These are phyloP conservation scores for Nitzschia sp. DNA, from an alignment of 108 stramenopile genomes.

Conservation along the genomic window DNA sequence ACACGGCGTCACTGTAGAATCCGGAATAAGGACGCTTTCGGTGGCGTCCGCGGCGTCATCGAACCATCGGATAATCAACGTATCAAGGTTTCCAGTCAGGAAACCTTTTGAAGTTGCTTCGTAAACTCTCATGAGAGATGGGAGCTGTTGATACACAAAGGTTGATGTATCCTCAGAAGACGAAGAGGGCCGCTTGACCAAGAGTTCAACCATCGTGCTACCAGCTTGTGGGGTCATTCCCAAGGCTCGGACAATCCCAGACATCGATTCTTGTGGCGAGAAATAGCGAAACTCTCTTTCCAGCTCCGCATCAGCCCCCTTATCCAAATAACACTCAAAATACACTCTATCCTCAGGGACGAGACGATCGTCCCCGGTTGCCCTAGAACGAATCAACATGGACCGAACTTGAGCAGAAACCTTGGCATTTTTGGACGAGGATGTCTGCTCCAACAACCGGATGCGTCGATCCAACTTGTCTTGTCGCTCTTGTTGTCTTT, in stretches of 20 bases:
- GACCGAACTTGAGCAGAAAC: constrained; percentile 65
- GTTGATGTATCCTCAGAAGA: neutral
- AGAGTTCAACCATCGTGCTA: constrained; percentile 6
- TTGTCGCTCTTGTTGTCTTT: constrained; percentile 37
- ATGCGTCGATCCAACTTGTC: constrained; percentile 51
- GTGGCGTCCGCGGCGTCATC: neutral
- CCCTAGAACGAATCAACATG: constrained; percentile 73
- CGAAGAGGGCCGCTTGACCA: neutral
- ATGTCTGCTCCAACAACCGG: constrained; percentile 37
- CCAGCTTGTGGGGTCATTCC: neutral
- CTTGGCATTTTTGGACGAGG: constrained; percentile 43
- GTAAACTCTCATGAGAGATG: constrained; percentile 43
- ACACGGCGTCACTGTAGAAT: neutral
- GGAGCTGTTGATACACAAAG: constrained; percentile 29
- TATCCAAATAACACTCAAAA: constrained; percentile 39
- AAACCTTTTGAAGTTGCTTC: constrained; percentile 36
- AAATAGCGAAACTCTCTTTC: constrained; percentile 45
- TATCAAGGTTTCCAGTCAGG: constrained; percentile 20
- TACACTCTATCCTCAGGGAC: constrained; percentile 70
- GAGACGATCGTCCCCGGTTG: constrained; percentile 54
- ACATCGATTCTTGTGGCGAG: constrained; percentile 54
- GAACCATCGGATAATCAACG: constrained; percentile 44
- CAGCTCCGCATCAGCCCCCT: constrained; percentile 16
- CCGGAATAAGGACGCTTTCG: neutral
- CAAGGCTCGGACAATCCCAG: constrained; percentile 37